These are phyloP conservation scores for Hemileia vastatrix DNA, from an alignment of 1,284 basidiomycete species.

Conservation along the genomic window DNA sequence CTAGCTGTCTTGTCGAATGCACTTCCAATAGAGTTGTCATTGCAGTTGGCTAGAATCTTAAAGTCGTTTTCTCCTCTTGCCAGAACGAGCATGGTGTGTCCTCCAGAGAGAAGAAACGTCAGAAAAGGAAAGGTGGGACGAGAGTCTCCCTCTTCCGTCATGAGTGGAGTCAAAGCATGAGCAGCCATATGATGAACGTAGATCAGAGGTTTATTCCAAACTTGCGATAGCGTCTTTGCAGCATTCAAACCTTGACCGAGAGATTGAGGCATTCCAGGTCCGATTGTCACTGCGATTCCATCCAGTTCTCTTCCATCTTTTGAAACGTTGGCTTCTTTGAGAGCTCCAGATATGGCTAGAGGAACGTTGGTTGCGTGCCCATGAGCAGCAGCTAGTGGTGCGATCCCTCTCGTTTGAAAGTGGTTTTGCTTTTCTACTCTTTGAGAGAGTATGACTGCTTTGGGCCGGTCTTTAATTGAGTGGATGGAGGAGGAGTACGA, in stretches of 20 bases:
- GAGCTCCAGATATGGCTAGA: conserved; percentile 28
- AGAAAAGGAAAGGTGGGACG: conserved; percentile 78
- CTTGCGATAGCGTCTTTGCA: conserved; percentile 68
- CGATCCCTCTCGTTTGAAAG: conserved; percentile 34
- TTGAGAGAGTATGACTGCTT: conserved; percentile 32
- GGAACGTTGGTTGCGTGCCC: conserved; percentile 34
- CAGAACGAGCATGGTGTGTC: conserved; percentile 76
- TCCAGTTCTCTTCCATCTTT: background rate
- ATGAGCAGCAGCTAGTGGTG: conserved; percentile 34
- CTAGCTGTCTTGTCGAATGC: conserved; percentile 40
- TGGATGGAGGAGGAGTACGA: background rate
- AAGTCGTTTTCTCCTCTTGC: conserved; percentile 56
- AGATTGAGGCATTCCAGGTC: conserved; percentile 13
- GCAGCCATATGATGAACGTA: conserved; percentile 94
- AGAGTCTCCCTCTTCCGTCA: conserved; percentile 54
- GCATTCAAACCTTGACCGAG: conserved; percentile 65
- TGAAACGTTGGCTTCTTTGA: conserved; percentile 25
- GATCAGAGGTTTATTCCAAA: conserved; percentile 63
- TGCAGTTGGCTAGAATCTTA: conserved; percentile 61
- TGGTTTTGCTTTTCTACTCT: conserved; percentile 39
- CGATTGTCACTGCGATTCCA: background rate
- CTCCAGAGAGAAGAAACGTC: conserved; percentile 74
- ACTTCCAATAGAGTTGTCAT: conserved; percentile 65
- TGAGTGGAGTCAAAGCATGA: conserved; percentile 71
- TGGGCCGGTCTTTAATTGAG: background rate